Conservation (phyloP, 495 filamentous ascomycete species). For the Chaetomium fimeti region DNA sequence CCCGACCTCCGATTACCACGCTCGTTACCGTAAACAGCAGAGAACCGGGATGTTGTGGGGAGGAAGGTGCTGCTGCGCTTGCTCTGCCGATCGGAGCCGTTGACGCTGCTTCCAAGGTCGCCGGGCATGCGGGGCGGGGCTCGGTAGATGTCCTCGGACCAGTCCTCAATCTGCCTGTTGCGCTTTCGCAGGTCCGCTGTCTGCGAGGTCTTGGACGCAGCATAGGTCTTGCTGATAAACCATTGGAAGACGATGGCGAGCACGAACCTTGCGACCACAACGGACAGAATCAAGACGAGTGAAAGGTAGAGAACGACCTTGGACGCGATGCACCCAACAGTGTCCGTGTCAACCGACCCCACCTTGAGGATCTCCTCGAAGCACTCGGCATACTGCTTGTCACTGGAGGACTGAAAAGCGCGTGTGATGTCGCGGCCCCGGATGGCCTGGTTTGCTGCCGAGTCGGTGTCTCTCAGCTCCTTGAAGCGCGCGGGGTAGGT, state of each 20-base stretch:
- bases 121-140: constrained; percentile 73
- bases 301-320: constrained; percentile 96
- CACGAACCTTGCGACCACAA: constrained; percentile 81
- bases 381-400: constrained; percentile 81
- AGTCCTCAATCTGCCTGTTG: constrained; percentile 94
- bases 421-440: constrained; percentile 90
- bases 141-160: constrained; percentile 95
- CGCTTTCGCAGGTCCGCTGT: constrained; percentile 71
- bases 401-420: constrained; percentile 69
- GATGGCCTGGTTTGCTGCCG: constrained; percentile 62
- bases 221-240: constrained; percentile 83
- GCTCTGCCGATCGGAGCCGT: constrained; percentile 62
- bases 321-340: constrained; percentile 95
- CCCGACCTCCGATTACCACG: constrained; percentile 50
- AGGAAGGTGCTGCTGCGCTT: constrained; percentile 80
- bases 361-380: constrained; percentile 91
- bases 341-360: constrained; percentile 91
- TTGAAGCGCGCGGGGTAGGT: constrained; percentile 74
- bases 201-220: constrained; percentile 70
- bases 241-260: constrained; percentile 93
- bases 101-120: constrained; percentile 61
- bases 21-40: constrained; percentile 77
- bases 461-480: constrained; percentile 58
- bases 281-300: constrained; percentile 85
- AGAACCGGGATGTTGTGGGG: constrained; percentile 88